Base-by-base conservation (phyloP, 192 early-diverging fungal genomes). In the Diversispora epigaea region DNA sequence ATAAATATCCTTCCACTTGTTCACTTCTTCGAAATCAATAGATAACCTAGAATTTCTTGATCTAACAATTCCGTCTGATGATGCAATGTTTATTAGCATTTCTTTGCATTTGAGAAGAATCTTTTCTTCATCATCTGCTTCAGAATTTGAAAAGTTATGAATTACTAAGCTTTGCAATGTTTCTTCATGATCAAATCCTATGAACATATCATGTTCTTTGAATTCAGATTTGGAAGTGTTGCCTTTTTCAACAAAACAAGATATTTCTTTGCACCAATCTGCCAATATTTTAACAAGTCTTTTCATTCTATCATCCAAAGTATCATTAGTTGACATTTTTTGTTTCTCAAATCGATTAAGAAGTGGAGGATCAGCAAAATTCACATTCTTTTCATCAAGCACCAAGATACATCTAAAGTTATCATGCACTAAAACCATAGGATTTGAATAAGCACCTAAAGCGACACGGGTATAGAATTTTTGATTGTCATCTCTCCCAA, bases 171-270 rank as follows among this genome's bases (percentile, higher is more conserved):
- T 68, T 45, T 65, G 61, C 9, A 76, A 32, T 8, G 64, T 76
- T 76, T 68, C 63, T 22, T 76, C 52, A 10, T 44, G 68, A 60
- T 76, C 50, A 25, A 68, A 76, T 32, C 75, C 75, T 6, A 76
- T 68, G 55, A 76, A 76, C 6, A 76, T 12, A n/a, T 76, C 75
- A 7, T 52, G 45, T 32, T 56, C 66, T 4, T 32, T 76, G 45
- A 75, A 75, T 52, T 25, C 50, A 15, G 50, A 11, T 54, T 52
- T 52, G 11, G 50, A 4, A 52, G 50, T 14, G 0, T 14, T 11
- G 14, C 4, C 50, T 54, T 54, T 17, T 52, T 52, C 17, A 17
- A 52, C 50, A 17, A 54, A 17, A 54, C n/a, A 17, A 17, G 50
- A 54, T 14, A 54, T 54, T 14, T 54, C 14, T 11, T 54, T 54